A percentile compares a stretch with the other conserved stretches of the same genome.
Conservation (phyloP, 2,329 filamentous ascomycete species). For the Aspergillus hiratsukae region DNA sequence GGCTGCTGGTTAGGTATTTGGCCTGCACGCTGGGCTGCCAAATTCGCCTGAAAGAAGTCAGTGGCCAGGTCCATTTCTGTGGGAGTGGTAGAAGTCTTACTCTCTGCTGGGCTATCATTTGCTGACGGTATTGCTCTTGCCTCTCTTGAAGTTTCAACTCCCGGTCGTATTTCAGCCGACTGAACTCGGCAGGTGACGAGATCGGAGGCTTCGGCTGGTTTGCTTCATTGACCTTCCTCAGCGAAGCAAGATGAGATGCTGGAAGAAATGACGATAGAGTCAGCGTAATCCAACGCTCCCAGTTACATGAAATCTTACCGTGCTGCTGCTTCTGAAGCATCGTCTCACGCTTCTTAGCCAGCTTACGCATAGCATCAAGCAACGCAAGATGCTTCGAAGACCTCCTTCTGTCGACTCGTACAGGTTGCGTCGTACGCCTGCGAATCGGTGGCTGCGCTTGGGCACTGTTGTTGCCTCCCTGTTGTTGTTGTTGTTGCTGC, state of each 20-base stretch:
- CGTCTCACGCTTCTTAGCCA: constrained; percentile 90
- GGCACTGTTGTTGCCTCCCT: constrained; percentile 39
- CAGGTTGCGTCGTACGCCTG: constrained; percentile 68
- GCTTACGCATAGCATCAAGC: constrained; percentile 90
- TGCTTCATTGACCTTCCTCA: constrained; percentile 74
- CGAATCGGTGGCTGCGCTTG: constrained; percentile 53
- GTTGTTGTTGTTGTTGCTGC: constrained; percentile 45
- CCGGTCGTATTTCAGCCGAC: constrained; percentile 78
- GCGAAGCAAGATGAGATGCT: constrained; percentile 67
- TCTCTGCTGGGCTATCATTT: constrained; percentile 55
- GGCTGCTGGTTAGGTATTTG: constrained; percentile 40
- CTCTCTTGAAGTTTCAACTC: constrained; percentile 63
- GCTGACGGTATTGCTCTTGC: constrained; percentile 58
- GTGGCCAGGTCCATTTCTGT: constrained; percentile 7
- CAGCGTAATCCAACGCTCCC: neutral
- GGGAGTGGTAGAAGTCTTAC: constrained; percentile 29
- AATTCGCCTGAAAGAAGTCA: constrained; percentile 29
- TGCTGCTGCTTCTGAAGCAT: constrained; percentile 83
- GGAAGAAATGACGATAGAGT: constrained; percentile 5
- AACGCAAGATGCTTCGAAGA: constrained; percentile 83
- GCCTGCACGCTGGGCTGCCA: constrained; percentile 41
- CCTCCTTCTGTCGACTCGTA: constrained; percentile 80
- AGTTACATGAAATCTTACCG: constrained; percentile 34
- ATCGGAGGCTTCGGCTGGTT: constrained; percentile 55
- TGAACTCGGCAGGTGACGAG: constrained; percentile 86